Conservation (phyloP, 2,329 filamentous ascomycete genomes). For the Colletotrichum kahawae region DNA sequence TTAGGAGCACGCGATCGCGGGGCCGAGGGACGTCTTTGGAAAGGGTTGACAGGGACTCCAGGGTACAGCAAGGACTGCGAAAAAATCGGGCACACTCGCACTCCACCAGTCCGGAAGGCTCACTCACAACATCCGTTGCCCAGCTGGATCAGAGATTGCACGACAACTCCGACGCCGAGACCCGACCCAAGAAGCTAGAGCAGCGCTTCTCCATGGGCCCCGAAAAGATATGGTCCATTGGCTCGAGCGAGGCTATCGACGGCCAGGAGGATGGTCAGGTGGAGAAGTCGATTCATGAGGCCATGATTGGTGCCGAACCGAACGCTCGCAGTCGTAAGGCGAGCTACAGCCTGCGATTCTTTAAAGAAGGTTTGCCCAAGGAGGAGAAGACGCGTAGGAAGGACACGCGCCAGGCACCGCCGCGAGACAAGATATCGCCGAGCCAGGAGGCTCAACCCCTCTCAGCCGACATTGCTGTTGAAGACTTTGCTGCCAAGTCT, state of each 20-base stretch:
- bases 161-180: constrained; percentile 26
- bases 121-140: constrained; percentile 24
- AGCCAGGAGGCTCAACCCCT: constrained; percentile 34
- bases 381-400: constrained; percentile 62
- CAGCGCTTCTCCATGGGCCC: constrained; percentile 48
- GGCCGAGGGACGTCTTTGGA: constrained; percentile 31
- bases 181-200: constrained; percentile 43
- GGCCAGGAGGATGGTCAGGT: constrained; percentile 58
- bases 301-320: constrained; percentile 64
- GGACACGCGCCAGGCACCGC: constrained; percentile 42
- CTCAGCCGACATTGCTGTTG: constrained; percentile 18
- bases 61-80: constrained; percentile 21
- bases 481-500: constrained; percentile 19
- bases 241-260: constrained; percentile 52
- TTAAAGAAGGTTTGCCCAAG: constrained; percentile 67
- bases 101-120: constrained; percentile 29
- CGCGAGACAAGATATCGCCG: constrained; percentile 46
- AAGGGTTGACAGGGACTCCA: constrained; percentile 39
- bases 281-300: constrained; percentile 68
- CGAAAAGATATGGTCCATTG: constrained; percentile 70
- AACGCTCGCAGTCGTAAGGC: constrained; percentile 71
- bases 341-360: constrained; percentile 70
- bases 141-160: constrained; percentile 20
- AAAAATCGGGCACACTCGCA: constrained; percentile 26
- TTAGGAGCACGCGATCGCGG: constrained; percentile 29